These are phyloP conservation scores for Pyrenochaeta sp. DNA, from an alignment of 2,329 filamentous ascomycete genomes.

Conservation along the genomic window DNA sequence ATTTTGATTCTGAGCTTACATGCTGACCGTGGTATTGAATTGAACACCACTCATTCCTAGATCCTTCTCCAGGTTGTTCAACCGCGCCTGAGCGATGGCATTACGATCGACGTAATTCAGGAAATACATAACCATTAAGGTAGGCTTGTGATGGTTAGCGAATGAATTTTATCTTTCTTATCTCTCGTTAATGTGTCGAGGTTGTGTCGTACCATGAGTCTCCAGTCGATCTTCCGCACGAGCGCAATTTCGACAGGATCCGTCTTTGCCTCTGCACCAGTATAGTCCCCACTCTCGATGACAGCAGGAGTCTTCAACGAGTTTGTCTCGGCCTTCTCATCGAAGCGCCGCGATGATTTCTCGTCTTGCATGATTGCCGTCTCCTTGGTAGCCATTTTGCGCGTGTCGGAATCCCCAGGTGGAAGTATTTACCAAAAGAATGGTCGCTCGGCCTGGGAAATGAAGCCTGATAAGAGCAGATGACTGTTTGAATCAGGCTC, in stretches of 20 bases:
- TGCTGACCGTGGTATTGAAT: constrained; percentile 59
- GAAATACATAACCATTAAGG: constrained; percentile 54
- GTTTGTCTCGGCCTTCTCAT: constrained; percentile 27
- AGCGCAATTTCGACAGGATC: constrained; percentile 42
- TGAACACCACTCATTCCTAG: constrained; percentile 35
- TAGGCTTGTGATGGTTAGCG: constrained; percentile 38
- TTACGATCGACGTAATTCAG: constrained; percentile 61
- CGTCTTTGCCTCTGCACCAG: constrained; percentile 41
- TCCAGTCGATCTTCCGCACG: constrained; percentile 42
- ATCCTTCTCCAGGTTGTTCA: constrained; percentile 69
- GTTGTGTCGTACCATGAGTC: constrained; percentile 34
- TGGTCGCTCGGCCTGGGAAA: too few species aligned
- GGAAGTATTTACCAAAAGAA: too few species aligned
- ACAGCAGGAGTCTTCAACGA: constrained; percentile 19
- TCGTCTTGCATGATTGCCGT: constrained; percentile 19
- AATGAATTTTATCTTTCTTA: background rate
- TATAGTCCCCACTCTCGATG: constrained; percentile 32
- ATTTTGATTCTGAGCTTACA: too few species aligned
- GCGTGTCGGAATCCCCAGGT: background rate
- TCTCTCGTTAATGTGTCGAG: background rate
- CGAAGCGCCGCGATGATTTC: constrained; percentile 19
- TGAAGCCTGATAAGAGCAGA: too few species aligned
- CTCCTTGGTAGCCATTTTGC: constrained; percentile 13
- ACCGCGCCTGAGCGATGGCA: constrained; percentile 69
- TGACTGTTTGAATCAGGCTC: too few species aligned